These are phyloP conservation scores for Hypoxylon sp. DNA, from an alignment of 2,329 filamentous ascomycete genomes.

Conservation along the genomic window DNA sequence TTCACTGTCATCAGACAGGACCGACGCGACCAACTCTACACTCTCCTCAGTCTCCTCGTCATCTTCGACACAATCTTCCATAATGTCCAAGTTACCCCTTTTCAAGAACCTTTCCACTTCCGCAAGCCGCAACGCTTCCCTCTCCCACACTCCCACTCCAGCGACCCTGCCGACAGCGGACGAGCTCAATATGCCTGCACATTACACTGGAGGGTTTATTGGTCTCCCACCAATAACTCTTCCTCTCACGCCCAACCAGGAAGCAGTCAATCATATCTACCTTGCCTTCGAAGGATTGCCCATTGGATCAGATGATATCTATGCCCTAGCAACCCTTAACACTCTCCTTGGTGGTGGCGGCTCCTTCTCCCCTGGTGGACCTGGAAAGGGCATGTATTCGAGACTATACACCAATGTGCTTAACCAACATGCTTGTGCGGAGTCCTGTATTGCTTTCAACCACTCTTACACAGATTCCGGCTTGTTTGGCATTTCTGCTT, in stretches of 20 bases:
- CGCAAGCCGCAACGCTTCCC: constrained; percentile 72
- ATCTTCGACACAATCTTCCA: constrained; percentile 65
- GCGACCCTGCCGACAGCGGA: constrained; percentile 62
- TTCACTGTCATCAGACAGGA: constrained; percentile 56
- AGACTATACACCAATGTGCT: constrained; percentile 97
- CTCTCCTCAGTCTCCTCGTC: constrained; percentile 53
- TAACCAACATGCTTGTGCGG: constrained; percentile 98
- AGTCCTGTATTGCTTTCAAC: constrained; percentile 96
- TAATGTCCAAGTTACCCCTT: constrained; percentile 89
- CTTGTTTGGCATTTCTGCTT: constrained; percentile 92
- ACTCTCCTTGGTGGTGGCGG: constrained; percentile 96
- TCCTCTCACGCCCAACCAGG: constrained; percentile 81
- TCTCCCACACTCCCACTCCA: constrained; percentile 62
- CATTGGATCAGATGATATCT: constrained; percentile 92
- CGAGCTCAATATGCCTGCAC: constrained; percentile 76
- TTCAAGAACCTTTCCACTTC: constrained; percentile 90
- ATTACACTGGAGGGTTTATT: constrained; percentile 95
- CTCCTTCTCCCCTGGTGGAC: constrained; percentile 95
- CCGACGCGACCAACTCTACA: constrained; percentile 55
- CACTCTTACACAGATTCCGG: constrained; percentile 97
- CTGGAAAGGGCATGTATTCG: constrained; percentile 99
- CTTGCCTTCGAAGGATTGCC: constrained; percentile 95
- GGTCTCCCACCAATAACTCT: constrained; percentile 85
- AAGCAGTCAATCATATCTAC: constrained; percentile 91
- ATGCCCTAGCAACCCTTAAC: constrained; percentile 94